These are phyloP conservation scores for Pseudozyma thailandica DNA, from an alignment of 1,284 basidiomycete genomes.

Conservation along the genomic window DNA sequence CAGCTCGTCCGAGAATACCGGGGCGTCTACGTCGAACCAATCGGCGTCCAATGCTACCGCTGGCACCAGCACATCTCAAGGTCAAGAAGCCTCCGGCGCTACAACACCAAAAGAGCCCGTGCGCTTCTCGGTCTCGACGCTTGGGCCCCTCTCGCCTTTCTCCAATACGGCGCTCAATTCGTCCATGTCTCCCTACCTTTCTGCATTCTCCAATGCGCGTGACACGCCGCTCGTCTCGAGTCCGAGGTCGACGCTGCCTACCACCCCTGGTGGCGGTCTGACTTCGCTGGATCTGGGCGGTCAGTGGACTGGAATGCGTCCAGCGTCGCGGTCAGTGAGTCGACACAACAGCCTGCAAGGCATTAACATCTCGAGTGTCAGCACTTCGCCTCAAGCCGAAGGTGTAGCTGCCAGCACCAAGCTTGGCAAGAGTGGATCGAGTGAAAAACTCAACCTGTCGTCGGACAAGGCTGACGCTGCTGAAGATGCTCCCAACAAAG, in stretches of 20 bases:
- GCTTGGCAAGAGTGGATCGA: constrained; percentile 33
- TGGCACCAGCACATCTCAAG: constrained; percentile 24
- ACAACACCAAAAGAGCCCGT: constrained; percentile 56
- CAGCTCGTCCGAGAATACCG: constrained; percentile 24
- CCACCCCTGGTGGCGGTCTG: constrained; percentile 32
- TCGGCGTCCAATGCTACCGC: constrained; percentile 26
- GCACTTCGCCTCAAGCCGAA: constrained; percentile 43
- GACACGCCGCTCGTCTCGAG: constrained; percentile 64
- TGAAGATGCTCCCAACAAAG: constrained; percentile 12
- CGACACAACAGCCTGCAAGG: constrained; percentile 51
- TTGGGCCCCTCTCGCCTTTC: constrained; percentile 62
- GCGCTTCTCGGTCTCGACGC: constrained; percentile 57
- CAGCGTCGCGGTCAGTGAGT: constrained; percentile 38
- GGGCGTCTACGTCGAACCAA: constrained; percentile 21
- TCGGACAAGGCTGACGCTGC: constrained; percentile 7
- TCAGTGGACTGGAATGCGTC: constrained; percentile 51
- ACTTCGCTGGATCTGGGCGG: constrained; percentile 44
- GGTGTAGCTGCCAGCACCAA: constrained; percentile 19
- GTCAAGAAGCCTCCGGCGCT: constrained; percentile 27
- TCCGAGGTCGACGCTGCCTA: constrained; percentile 43
- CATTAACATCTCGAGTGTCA: constrained; percentile 24
- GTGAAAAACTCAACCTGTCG: constrained; percentile 31
- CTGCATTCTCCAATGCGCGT: constrained; percentile 65
- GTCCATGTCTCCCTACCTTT: constrained; percentile 65
- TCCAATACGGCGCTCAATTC: constrained; percentile 63